Base-by-base conservation (phyloP, 2,329 filamentous ascomycete genomes). In the Escovopsis sp. region DNA sequence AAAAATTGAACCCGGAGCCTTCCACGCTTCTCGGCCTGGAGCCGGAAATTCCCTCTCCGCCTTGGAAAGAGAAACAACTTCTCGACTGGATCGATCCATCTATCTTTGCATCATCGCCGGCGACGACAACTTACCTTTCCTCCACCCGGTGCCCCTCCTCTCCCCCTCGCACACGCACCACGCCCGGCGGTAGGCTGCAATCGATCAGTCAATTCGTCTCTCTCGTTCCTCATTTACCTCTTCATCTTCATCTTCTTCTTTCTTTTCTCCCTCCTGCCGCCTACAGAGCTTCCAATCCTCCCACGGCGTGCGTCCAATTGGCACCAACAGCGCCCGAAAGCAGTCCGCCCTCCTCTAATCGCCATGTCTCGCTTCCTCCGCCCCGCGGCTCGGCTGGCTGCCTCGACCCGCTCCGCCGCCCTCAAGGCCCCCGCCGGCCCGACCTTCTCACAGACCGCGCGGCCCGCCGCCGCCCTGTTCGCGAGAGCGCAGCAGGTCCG, bases 351-450 rank as follows among this genome's bases (percentile, higher is more conserved):
- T 41, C 44, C 50, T 15, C 15, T 15, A 15, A 47, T 47, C 53
- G 57, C 45, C 55, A 71, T 72, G 68, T 71, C 68, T 55, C 67
- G 68, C 55, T 63, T 68, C 53, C 65, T 72, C 53, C 68, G 68
- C 57, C 68, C 68, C 46, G 67, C 67, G 49, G 60, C 66, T 56
- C 65, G 68, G 50, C 58, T 70, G 57, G 67, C 67, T 52, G 59
- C 63, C 49, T 63, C 66, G 44, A 62, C 64, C 45, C 61, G 62
- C 52, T 56, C 57, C 44, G 47, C 61, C 47, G 50, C 59, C 43
- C 52, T 56, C 48, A 57, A 51, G 49, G 49, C 58, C 45, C 54
- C 59, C 43, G 49, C 58, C 53, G 49, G 55, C 53, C 55, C 64
- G 40, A 53, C 60, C 45, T 49, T 63, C 41, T 57, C 61, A 48